Base-by-base conservation (phyloP, 2,329 filamentous ascomycete species). In the Aureobasidium melanogenum region DNA sequence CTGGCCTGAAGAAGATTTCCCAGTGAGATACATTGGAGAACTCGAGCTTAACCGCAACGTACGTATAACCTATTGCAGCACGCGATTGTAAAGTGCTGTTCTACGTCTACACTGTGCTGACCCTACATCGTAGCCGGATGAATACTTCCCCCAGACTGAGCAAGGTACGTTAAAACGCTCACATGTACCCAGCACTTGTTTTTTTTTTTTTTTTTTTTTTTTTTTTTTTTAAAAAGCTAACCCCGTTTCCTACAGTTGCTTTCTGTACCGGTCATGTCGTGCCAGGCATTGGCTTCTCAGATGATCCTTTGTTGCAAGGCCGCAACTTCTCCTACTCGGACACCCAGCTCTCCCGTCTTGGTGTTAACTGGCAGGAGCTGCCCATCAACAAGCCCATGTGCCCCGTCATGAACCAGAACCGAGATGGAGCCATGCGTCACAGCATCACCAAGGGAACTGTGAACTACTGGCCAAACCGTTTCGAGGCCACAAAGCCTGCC, bases 221-320 rank as follows among this genome's bases (percentile, higher is more conserved):
- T n/a, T n/a, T n/a, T n/a, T n/a, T n/a, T n/a, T n/a, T n/a, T n/a
- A n/a, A n/a, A n/a, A n/a, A 36, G 32, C 32, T 36, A 36, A 36
- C 32, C 14, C 5, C 3, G 4, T 36, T 4, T 36, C 9, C 32
- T 36, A 32, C 32, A 36, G 84, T 86, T 1, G 89, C 89, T 1
- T 95, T 94, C 73, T 91, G 87, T 69, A 93, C 90, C 1, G 82
- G 84, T 60, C 89, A 95, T 66, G 76, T 94, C 52, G 87, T 94
- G 0, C 88, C 88, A 0, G 89, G 89, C 26, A 87, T 92, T 62
- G 88, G 88, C 15, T 87, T 88, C 70, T 88, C 87, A 0, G 84
- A 91, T 63, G 89, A 92, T 64, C 88, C 88, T 2, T 79, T 92
- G 2, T 74, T 84, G 3, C 87, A 91, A 70, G 88, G 88, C 34